Evolutionary conservation across 352 stramenopile genomes (phyloP).

Genomic region (Phytophthora hibernalis): DNA sequence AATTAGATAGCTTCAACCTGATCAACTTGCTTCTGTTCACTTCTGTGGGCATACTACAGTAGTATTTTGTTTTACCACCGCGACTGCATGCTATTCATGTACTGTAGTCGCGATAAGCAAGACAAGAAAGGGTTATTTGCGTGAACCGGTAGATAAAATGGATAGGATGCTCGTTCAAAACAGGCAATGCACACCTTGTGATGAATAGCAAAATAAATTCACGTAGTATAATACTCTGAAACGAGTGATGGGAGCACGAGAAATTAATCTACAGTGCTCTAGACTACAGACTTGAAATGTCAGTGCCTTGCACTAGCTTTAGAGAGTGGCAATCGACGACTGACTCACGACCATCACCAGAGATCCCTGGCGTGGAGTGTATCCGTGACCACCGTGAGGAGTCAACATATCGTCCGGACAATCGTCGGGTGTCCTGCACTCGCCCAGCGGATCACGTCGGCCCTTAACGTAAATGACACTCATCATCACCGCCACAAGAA

Average conservation of each 20-base stretch:
- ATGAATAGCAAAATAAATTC: conserved; percentile 27
- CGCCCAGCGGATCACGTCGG: conserved; percentile 22
- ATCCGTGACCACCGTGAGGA: conserved; percentile 20
- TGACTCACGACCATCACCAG: conserved; percentile 47
- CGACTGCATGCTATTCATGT: no score
- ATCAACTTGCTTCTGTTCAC: not conserved
- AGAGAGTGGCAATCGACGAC: conserved; percentile 46
- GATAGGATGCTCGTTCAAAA: no score
- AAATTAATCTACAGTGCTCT: conserved; percentile 7
- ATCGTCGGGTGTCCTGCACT: conserved; percentile 36
- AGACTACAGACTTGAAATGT: conserved; percentile 10
- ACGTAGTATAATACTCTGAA: conserved; percentile 35
- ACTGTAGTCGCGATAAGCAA: no score
- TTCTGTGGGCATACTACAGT: no score
- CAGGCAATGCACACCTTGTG: no score
- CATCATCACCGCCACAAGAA: conserved; percentile 40
- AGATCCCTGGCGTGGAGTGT: conserved; percentile 36
- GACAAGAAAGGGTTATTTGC: no score
- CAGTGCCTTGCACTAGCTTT: conserved; percentile 5
- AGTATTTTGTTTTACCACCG: no score
- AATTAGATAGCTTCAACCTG: conserved; percentile 9
- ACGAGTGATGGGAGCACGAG: conserved; percentile 24
- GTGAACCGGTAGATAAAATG: no score
- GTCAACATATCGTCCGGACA: conserved; percentile 19
- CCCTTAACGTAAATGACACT: conserved; percentile 38